These are phyloP conservation scores for Aspergillus intermedius DNA, from an alignment of 2,329 filamentous ascomycete genomes.

Conservation along the genomic window DNA sequence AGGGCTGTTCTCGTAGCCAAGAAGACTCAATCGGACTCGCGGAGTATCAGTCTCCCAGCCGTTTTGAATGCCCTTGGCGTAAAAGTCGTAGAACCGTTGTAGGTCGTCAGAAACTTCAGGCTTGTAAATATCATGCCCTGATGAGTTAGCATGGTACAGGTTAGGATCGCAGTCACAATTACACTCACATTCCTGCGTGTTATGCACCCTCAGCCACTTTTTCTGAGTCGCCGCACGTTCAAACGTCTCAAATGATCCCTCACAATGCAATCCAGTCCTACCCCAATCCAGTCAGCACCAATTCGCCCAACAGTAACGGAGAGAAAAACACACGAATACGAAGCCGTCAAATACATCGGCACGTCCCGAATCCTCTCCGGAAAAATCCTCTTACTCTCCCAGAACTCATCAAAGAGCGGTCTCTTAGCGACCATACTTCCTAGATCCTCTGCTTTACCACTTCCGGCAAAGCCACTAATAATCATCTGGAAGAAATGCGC, in stretches of 20 bases:
- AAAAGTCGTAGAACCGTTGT: constrained; percentile 10
- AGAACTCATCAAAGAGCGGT: constrained; percentile 15
- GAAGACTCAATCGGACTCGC: constrained; percentile 3
- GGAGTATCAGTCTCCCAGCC: constrained; percentile 9
- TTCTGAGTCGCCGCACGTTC: constrained; percentile 4
- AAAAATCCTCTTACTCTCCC: constrained; percentile 18
- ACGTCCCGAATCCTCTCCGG: constrained; percentile 12
- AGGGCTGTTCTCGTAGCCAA: constrained; percentile 5
- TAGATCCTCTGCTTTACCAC: constrained; percentile 7
- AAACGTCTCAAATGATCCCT: constrained; percentile 17
- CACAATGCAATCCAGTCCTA: constrained; percentile 13
- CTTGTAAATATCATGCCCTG: constrained; percentile 21
- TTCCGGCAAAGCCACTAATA: constrained; percentile 8
- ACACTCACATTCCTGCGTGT: constrained; percentile 16
- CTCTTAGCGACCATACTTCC: constrained; percentile 10
- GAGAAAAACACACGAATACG: constrained; percentile 12
- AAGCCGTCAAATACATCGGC: constrained; percentile 18
- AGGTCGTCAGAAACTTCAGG: constrained; percentile 14
- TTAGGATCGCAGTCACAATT: not conserved
- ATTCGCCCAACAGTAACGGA: not conserved
- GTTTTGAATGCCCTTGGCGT: constrained; percentile 6
- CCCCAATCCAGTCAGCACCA: too few relatives aligned
- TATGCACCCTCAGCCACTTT: constrained; percentile 20
- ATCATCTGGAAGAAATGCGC: constrained; percentile 10
- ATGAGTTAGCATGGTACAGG: not conserved